phyloP scores from a whole-genome alignment of 1,284 basidiomycete species.

The Cerrena zonata region DNA sequence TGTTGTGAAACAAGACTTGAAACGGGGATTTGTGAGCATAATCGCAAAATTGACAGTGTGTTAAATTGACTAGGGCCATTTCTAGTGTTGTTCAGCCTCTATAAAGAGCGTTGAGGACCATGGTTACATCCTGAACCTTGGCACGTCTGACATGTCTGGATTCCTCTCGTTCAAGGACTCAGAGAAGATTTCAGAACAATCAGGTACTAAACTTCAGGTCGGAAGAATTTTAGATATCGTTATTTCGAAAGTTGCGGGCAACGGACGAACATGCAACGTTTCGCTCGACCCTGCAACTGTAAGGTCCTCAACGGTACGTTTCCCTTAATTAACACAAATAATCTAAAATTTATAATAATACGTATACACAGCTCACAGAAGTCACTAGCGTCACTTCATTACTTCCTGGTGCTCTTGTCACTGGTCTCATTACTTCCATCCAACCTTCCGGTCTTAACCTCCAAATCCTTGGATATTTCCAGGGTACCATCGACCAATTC shows the following conservation, averaged over 20 bases:
- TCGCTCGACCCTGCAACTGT: constrained; percentile 44
- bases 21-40: constrained; percentile 61
- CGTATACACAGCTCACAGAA: constrained; percentile 52
- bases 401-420: constrained; percentile 84
- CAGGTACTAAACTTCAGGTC: constrained; percentile 44
- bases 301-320: constrained; percentile 48
- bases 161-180: constrained; percentile 75
- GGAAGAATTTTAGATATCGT: constrained; percentile 66
- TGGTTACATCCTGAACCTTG: constrained; percentile 87
- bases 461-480: constrained; percentile 89
- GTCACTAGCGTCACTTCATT: constrained; percentile 78
- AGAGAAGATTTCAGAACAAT: constrained; percentile 31
- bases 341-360: constrained; percentile 9
- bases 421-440: constrained; percentile 79
- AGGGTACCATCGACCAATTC: constrained; percentile 82
- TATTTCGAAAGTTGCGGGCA: constrained; percentile 60
- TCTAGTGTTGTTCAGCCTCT: constrained; percentile 69
- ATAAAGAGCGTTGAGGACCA: constrained; percentile 90
- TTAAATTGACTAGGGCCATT: constrained; percentile 1
- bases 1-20: constrained; percentile 75
- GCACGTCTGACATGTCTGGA: constrained; percentile 68
- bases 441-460: constrained; percentile 78
- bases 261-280: constrained; percentile 67
- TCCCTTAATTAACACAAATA: constrained; percentile 6
- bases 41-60: constrained; percentile 20